Base-by-base conservation (phyloP, 306 rosid genomes). In the Begonia masoniana region DNA sequence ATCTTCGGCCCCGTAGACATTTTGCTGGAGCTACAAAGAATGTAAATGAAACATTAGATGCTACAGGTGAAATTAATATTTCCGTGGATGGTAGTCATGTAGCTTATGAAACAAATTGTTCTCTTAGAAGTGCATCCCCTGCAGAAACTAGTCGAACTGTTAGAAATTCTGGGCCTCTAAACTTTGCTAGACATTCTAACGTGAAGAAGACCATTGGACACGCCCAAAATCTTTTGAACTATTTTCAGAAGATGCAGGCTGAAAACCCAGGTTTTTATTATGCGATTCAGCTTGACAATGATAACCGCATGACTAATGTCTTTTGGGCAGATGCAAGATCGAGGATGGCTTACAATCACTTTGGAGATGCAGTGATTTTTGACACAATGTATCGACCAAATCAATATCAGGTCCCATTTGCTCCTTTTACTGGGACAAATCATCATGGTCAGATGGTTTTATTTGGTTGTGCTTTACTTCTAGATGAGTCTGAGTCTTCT, bases 301-400 rank as follows among this genome's bases (percentile, higher is more conserved):
- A 81, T 56, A 85, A 85, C 59, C 75, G 72, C 62, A 74, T 85
- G 95, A 81, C 79, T 15, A 81, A 85, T 56, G 91, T 66, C 53
- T 85, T 85, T 45, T 85, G 95, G 95, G 78, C 77, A 15, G 95
- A 78, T 76, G 91, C 84, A 39, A 78, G 91, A 64, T 81, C 84
- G 10, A 74, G 91, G 73, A 45, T 79, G 41, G 82, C 91, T 49
- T 85, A 85, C 77, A 76, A 70, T 42, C 47, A 76, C 78, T 85
- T 81, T 46, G 84, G 95, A 15, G 91, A 85, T 78, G 83, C 87
- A 16, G 91, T 85, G 61, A 71, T 57, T 57, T 85, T 85, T 70
- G 87, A 85, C 73, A 85, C 95, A 7, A 74, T 74, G 84, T 78
- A 81, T 63, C 62, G 95, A 56, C 91, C 95, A 50, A 81, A 85